Evolutionary conservation across 2,329 filamentous ascomycete genomes (phyloP).

Genomic region (Verticillium dahliae): DNA sequence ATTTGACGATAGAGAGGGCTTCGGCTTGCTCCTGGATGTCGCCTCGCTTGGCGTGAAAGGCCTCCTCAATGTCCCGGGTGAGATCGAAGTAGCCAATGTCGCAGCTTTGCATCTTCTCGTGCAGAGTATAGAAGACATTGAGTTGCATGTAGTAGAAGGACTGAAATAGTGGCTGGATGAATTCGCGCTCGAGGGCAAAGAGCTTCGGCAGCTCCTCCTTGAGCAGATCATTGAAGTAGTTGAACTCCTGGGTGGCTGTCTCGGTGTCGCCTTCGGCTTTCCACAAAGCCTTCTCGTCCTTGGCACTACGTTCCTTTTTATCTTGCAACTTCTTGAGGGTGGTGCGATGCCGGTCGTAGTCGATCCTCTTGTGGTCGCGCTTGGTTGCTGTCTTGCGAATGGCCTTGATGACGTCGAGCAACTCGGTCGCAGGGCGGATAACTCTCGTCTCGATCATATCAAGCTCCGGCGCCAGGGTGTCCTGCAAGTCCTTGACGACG

Average conservation of each 20-base stretch:
- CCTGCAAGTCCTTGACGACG: constrained; percentile 84
- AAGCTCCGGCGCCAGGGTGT: constrained; percentile 81
- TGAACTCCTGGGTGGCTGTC: constrained; percentile 87
- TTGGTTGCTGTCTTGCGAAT: constrained; percentile 85
- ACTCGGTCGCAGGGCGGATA: constrained; percentile 86
- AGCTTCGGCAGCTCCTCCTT: constrained; percentile 94
- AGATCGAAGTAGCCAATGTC: constrained; percentile 98
- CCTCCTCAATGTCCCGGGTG: constrained; percentile 82
- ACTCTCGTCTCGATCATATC: constrained; percentile 95
- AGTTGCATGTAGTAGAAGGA: constrained; percentile 99
- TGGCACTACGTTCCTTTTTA: constrained; percentile 91
- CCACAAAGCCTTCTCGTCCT: constrained; percentile 97
- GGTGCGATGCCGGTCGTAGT: constrained; percentile 83
- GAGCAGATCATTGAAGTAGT: constrained; percentile 95
- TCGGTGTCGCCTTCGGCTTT: constrained; percentile 91
- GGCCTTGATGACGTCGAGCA: constrained; percentile 90
- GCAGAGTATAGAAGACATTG: constrained; percentile 97
- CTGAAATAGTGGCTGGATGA: constrained; percentile 95
- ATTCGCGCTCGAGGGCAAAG: constrained; percentile 83
- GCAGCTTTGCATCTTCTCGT: constrained; percentile 95
- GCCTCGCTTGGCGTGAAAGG: constrained; percentile 82
- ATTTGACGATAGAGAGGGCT: constrained; percentile 76
- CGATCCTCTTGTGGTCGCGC: constrained; percentile 94
- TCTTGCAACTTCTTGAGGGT: constrained; percentile 91
- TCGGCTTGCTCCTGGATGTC: constrained; percentile 83